Evolutionary conservation across 768 basidiomycete genomes (phyloP).

Genomic region (Mycena sanguinolenta): DNA sequence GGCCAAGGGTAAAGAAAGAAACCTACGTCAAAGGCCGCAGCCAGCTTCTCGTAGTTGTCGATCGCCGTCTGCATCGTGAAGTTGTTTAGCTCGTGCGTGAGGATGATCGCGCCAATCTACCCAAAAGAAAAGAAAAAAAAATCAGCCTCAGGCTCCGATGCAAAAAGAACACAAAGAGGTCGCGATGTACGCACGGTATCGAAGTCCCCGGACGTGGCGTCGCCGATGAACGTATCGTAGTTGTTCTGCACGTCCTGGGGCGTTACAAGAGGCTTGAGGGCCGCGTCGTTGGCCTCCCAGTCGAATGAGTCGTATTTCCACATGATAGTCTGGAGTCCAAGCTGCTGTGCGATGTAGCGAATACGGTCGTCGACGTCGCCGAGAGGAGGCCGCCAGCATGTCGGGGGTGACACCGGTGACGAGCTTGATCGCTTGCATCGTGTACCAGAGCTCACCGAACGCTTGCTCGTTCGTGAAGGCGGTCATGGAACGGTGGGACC

Average conservation of each 20-base stretch:
- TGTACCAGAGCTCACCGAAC: conserved; percentile 87
- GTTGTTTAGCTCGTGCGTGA: conserved; percentile 69
- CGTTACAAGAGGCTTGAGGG: conserved; percentile 1
- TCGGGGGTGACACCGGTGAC: conserved; percentile 63
- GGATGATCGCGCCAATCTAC: conserved; percentile 31
- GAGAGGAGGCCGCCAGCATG: conserved; percentile 4
- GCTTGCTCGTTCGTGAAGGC: conserved; percentile 71
- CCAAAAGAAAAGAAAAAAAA: too few relatives aligned
- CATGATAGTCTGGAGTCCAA: conserved; percentile 64
- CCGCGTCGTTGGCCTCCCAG: conserved; percentile 44
- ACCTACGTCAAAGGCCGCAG: conserved; percentile 59
- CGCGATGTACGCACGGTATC: conserved; percentile 11
- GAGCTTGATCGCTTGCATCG: conserved; percentile 68
- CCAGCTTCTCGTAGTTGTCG: conserved; percentile 61
- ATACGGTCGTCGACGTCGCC: conserved; percentile 37
- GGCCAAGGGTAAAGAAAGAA: too few relatives aligned
- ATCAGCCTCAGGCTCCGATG: neutral
- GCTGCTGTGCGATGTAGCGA: conserved; percentile 22
- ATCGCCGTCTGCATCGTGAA: conserved; percentile 73
- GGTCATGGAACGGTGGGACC: conserved; percentile 73
- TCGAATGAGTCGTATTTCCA: conserved; percentile 72
- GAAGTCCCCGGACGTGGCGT: conserved; percentile 12
- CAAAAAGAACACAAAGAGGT: too few relatives aligned
- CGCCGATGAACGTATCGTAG: conserved; percentile 19
- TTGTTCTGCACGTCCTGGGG: neutral